Evolutionary conservation across 2,329 filamentous ascomycete genomes (phyloP).

Genomic region (Venturia carpophila): DNA sequence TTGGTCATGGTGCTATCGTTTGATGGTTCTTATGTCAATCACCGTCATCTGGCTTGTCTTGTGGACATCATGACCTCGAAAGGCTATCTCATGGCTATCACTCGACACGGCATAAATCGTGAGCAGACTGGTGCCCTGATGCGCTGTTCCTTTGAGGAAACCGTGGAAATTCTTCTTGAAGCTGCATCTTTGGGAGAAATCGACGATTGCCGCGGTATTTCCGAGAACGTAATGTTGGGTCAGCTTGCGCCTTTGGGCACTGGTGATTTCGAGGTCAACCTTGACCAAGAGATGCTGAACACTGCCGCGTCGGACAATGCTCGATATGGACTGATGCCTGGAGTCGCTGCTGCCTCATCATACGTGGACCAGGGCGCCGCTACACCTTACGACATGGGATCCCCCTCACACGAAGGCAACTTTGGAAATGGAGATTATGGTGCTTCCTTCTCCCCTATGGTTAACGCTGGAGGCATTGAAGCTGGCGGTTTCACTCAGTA

Average conservation of each 20-base stretch:
- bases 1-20: constrained; percentile 90
- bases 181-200: constrained; percentile 91
- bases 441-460: constrained; percentile 64
- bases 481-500: constrained; percentile 55
- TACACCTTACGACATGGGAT: constrained; percentile 79
- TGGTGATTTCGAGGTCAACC: constrained; percentile 85
- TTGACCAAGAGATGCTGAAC: constrained; percentile 92
- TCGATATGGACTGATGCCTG: constrained; percentile 69
- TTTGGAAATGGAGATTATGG: constrained; percentile 57
- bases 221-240: constrained; percentile 96
- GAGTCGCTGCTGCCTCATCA: constrained; percentile 66
- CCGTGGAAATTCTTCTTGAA: constrained; percentile 94
- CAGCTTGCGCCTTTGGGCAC: constrained; percentile 97
- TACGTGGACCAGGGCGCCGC: constrained; percentile 71
- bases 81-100: constrained; percentile 90
- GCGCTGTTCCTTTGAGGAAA: constrained; percentile 99
- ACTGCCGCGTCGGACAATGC: constrained; percentile 91
- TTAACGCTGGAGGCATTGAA: constrained; percentile 54
- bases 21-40: constrained; percentile 98
- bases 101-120: constrained; percentile 96
- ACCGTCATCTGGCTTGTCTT: constrained; percentile 89
- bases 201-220: constrained; percentile 95
- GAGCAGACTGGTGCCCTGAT: constrained; percentile 96
- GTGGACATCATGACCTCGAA: constrained; percentile 98
- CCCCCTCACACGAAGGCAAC: constrained; percentile 53